Evolutionary conservation across 768 basidiomycete genomes (phyloP), one percentile per base, ranked within the genome.

Genomic region (Mycena venus): DNA sequence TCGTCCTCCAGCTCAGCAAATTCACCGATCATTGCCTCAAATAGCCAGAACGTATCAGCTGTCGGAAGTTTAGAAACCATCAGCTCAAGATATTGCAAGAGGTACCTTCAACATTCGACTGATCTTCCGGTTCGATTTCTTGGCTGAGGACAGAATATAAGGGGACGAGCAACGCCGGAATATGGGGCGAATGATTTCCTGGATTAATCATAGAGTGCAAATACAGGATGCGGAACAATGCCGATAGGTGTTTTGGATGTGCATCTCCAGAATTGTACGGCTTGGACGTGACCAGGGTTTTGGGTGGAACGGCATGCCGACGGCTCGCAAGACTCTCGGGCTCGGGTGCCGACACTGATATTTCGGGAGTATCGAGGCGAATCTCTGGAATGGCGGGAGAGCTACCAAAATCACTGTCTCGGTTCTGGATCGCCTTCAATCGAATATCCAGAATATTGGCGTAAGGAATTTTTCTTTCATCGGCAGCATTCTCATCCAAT

Each of bases 31-130:
- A 95, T 86, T 0, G 91, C 88, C 80, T 95, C 94, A 68, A 95
- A 93, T 6, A 95, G 78, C 95, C 94, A 96, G 80, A 96, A 96
- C 0, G 92, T 88, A 78, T 96, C 95, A 2, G 95, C 94, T 76
- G 47, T 49, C 12, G 21, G 25, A 59, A 21, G 38, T 32, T 44
- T 32, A 9, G 29, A 40, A n/a, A n/a, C n/a, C n/a, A n/a, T n/a
- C 23, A 44, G 44, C 36, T 44, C 15, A 9, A 4, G 8, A 42
- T 23, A 32, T 42, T 36, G 21, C 12, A 38, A 27, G 10, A 56
- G 9, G 19, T 36, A 74, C 75, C 75, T 81, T 96, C 95, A 6
- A 88, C 88, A 80, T 95, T 93, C 0, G 89, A 86, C 12, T 89
- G 80, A 51, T 94, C 92, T 66, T 90, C 88, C 0, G 87, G 82